Base-by-base conservation (phyloP, 768 basidiomycete species). In the Pleurotus giganteus region DNA sequence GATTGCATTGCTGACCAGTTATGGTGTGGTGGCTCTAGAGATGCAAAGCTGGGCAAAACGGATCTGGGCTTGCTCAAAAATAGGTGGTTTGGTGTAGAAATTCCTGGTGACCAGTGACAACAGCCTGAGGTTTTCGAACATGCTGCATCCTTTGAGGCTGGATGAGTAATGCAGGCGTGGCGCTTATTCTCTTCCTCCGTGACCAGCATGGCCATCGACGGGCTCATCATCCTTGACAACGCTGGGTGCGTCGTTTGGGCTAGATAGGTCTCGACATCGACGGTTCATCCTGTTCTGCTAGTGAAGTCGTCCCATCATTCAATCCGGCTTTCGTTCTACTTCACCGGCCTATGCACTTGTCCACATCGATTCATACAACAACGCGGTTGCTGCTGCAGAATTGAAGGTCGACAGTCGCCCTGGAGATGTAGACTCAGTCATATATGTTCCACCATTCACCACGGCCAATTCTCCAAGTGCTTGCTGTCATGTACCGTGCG, bases 311-410 rank as follows among this genome's bases (percentile, higher is more conserved):
- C 85, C 94, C 23, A 89, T 97, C 60, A 90, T 95, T 60, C 91
- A 94, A 71, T 94, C 94, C 27, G 89, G 89, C 36, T 97, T 95
- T 71, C 85, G 89, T 53, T 85, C 85, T 15, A 85, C 83, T 41
- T 79, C 88, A 9, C 70, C 88, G 0, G 84, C 87, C 1, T 94
- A 93, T 68, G 87, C 94, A 1, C 75, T 94, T 6, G 73, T 94
- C 1, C 92, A 94, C 66, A 86, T 95, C 60, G 92, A 94, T 67
- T 84, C 92, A 1, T 76, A 90, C 58, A 94, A 89, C 69, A 83
- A 78, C 53, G 88, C 90, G 1, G 71, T 88, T 19, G 72, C 80
- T 28, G 86, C 84, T 58, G 75, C 83, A 26, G 49, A 34, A 51
- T 28, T 32, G n/a, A 51, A 51, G 37, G 8, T 24, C 11, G 34